A percentile compares a stretch with the other conserved stretches of the same genome.
Evolutionary conservation across 2,329 filamentous ascomycete species (phyloP).

Genomic region (Exophiala spinifera): DNA sequence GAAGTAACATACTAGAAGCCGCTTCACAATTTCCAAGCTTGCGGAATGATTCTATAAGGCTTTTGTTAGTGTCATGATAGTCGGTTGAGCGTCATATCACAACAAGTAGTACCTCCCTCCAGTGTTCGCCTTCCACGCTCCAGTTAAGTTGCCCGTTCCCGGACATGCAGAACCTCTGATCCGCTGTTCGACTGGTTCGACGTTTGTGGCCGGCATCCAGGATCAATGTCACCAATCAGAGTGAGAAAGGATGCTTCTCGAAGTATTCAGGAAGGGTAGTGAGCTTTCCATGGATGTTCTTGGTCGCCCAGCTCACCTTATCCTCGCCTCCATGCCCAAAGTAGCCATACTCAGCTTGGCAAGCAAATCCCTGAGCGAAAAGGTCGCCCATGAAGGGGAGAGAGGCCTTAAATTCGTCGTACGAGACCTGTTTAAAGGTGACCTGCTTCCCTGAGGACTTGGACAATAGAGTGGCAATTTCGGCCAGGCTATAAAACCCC

Average conservation of each 20-base stretch:
- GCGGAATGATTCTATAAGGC: too few species aligned
- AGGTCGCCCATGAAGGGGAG: constrained; percentile 17
- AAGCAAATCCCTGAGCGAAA: constrained; percentile 30
- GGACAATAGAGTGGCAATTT: constrained; percentile 36
- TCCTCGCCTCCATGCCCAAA: constrained; percentile 36
- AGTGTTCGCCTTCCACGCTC: too few species aligned
- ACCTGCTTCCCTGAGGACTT: constrained; percentile 39
- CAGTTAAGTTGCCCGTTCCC: too few species aligned
- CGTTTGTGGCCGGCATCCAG: too few species aligned
- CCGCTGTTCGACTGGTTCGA: too few species aligned
- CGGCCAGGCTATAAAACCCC: constrained; percentile 32
- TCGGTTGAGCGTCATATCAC: too few species aligned
- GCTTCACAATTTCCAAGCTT: too few species aligned
- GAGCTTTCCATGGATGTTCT: constrained; percentile 25
- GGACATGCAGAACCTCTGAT: too few species aligned
- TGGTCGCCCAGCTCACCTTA: constrained; percentile 30
- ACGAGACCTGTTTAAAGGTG: constrained; percentile 31
- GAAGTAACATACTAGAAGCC: too few species aligned
- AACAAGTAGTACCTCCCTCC: too few species aligned
- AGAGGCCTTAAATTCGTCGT: constrained; percentile 29
- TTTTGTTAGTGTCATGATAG: too few species aligned
- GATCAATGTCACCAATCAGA: too few species aligned
- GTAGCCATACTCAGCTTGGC: constrained; percentile 36
- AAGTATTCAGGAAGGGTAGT: constrained; percentile 39
- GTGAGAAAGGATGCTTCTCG: constrained; percentile 17